phyloP scores from a whole-genome alignment of 1,284 basidiomycete species.

The Puccinia hordei region DNA sequence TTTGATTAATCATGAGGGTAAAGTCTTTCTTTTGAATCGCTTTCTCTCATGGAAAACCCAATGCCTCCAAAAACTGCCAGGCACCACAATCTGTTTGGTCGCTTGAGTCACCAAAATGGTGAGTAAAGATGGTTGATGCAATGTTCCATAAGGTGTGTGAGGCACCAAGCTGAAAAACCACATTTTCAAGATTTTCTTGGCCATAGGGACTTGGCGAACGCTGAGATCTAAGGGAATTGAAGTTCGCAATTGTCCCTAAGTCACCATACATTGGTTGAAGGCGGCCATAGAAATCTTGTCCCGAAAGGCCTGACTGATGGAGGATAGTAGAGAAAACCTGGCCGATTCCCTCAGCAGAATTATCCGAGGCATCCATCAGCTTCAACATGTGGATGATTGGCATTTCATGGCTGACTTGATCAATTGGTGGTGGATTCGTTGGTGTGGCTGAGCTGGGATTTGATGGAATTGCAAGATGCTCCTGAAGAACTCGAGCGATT shows the following conservation, averaged over 20 bases:
- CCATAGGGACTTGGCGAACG: background rate
- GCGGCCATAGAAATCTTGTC: background rate
- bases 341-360: background rate
- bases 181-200: background rate
- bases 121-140: too few relatives aligned
- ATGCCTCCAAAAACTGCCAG: background rate
- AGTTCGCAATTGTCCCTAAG: background rate
- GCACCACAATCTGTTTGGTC: background rate
- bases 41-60: background rate
- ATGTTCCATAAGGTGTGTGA: too few relatives aligned
- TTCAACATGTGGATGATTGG: too few relatives aligned
- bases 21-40: conserved; percentile 2
- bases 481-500: too few relatives aligned
- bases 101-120: too few relatives aligned
- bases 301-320: too few relatives aligned
- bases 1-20: background rate
- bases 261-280: background rate
- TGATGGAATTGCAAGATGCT: too few relatives aligned
- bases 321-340: background rate
- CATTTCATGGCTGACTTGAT: too few relatives aligned
- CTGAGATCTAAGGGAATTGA: background rate
- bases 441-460: too few relatives aligned
- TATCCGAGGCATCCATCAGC: background rate
- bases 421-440: too few relatives aligned
- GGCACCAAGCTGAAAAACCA: too few relatives aligned